Base-by-base conservation (phyloP, 345 rosid genomes). In the Anastatica hierochuntica region DNA sequence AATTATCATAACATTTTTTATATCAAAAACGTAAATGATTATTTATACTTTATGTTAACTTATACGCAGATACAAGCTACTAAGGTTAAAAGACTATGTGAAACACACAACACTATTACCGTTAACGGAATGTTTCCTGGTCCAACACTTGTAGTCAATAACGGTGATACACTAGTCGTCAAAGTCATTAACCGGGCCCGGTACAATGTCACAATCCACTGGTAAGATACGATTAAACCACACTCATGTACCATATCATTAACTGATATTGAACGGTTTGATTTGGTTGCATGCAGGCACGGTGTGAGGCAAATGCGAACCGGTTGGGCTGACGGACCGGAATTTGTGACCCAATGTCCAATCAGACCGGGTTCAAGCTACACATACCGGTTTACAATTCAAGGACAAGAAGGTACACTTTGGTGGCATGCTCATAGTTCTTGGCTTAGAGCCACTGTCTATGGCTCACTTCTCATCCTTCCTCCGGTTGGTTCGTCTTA, bases 381-480 rank as follows among this genome's bases (percentile, higher is more conserved):
- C 79, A 85, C 88, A 1, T 88, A 92, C 71, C 76, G 88, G 70
- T 92, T 88, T 49, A 92, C 90, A 1, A 72, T 92, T 49, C 68
- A 85, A 67, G 97, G 88, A 8, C 96, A 92, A 64, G 95, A 75
- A 63, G 98, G 98, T 31, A 92, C 98, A 2, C 56, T 92, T 11
- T 92, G 98, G 98, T 92, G 98, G 98, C 98, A 92, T 59, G 98
- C 97, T 54, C 98, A 88, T 37, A 92, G 98, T 61, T 83, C 97
- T 0, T 92, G 98, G 98, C 95, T 92, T 5, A 68, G 98, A 73
- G 97, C 97, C 13, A 88, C 97, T 1, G 95, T 92, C 51, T 85
- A 88, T 12, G 98, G 98, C 30, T 95, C 87, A 39, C 60, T 92
- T 3, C 68, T 92, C 7, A 72, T 92, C 46, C 75, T 56, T 35